Evolutionary conservation across 495 filamentous ascomycete species (phyloP).

Genomic region (Trichoderma virens): DNA sequence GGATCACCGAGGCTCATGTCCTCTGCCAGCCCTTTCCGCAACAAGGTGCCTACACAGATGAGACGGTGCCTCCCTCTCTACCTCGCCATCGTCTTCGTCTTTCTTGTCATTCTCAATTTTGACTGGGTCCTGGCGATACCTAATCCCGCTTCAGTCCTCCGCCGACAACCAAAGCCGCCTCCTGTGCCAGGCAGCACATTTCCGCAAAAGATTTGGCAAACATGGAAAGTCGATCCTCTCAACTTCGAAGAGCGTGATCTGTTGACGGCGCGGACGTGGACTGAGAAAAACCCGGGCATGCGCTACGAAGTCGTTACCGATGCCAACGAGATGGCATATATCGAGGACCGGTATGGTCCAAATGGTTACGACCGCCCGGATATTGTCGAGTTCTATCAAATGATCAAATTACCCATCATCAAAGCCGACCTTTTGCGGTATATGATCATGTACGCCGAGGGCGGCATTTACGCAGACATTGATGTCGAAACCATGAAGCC

Average conservation of each 20-base stretch:
- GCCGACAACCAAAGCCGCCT: slow-evolving; percentile 2
- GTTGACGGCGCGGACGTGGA: slow-evolving; percentile 48
- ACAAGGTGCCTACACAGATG: slow-evolving; percentile 24
- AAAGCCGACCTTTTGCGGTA: slow-evolving; percentile 54
- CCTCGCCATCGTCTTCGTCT: slow-evolving; percentile 16
- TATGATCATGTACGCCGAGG: slow-evolving; percentile 49
- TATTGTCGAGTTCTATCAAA: slow-evolving; percentile 50
- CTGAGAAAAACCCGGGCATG: slow-evolving; percentile 46
- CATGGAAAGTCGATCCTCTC: slow-evolving; percentile 56
- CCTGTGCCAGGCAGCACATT: slow-evolving; percentile 19
- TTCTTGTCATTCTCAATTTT: slow-evolving; percentile 29
- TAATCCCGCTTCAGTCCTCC: not conserved
- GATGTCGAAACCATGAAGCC: slow-evolving; percentile 48
- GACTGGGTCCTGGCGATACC: slow-evolving; percentile 15
- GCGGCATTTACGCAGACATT: slow-evolving; percentile 51
- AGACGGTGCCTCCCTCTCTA: slow-evolving; percentile 17
- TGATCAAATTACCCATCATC: slow-evolving; percentile 52
- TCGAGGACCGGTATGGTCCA: slow-evolving; percentile 51
- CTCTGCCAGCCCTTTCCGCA: slow-evolving; percentile 29
- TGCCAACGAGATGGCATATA: slow-evolving; percentile 49
- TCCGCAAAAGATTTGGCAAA: slow-evolving; percentile 57
- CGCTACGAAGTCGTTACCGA: slow-evolving; percentile 61
- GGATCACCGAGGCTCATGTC: slow-evolving; percentile 29
- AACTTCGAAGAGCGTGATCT: slow-evolving; percentile 49
- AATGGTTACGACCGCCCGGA: slow-evolving; percentile 51